Evolutionary conservation across 805 yeast species (phyloP).

Genomic region (Tetrapisispora fleetii): DNA sequence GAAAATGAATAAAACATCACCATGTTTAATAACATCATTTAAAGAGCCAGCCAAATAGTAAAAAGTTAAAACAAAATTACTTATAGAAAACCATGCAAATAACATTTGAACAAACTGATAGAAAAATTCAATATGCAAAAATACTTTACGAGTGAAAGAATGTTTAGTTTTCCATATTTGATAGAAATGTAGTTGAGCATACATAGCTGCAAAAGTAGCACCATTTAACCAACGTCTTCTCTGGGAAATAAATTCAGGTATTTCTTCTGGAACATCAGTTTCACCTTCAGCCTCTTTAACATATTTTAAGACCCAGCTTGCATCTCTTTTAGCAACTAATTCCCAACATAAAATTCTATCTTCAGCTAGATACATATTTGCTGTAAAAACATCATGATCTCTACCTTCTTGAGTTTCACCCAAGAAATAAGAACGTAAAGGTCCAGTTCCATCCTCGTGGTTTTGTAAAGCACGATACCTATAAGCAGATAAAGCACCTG

Average conservation of each 20-base stretch:
- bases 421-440: constrained; percentile 76
- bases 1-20: constrained; percentile 71
- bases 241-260: constrained; percentile 91
- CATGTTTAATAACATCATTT: constrained; percentile 46
- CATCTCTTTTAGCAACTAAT: constrained; percentile 72
- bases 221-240: constrained; percentile 98
- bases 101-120: constrained; percentile 73
- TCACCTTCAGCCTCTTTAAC: constrained; percentile 92
- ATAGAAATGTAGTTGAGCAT: constrained; percentile 74
- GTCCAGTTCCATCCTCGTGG: constrained; percentile 87
- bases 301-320: constrained; percentile 83
- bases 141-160: constrained; percentile 65
- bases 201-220: constrained; percentile 92
- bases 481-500: constrained; percentile 94
- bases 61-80: constrained; percentile 86
- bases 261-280: constrained; percentile 91
- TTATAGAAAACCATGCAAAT: constrained; percentile 87
- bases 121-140: constrained; percentile 77
- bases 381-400: constrained; percentile 75
- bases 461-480: constrained; percentile 79
- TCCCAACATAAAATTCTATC: constrained; percentile 97
- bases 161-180: constrained; percentile 88
- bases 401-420: constrained; percentile 62
- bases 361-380: constrained; percentile 95
- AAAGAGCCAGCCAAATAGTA: constrained; percentile 88